Percentiles rank a stretch among this genome's conserved stretches.
Conservation (phyloP, 2,329 filamentous ascomycete species). For the Microascus cirrosus region DNA sequence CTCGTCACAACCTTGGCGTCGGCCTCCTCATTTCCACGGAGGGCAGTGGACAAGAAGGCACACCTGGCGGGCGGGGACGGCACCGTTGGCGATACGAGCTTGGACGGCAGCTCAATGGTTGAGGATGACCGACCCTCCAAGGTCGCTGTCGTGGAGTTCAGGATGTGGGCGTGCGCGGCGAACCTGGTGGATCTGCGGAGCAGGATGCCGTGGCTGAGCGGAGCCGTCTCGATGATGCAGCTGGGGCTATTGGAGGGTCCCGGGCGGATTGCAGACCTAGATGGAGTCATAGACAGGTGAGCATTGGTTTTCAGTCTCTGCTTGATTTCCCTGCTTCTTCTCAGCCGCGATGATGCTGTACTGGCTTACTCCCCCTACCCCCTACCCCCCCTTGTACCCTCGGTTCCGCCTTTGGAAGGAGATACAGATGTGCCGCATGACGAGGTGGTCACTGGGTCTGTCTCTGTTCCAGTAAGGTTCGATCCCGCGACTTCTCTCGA, state of each 20-base stretch:
- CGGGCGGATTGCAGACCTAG: conserved; percentile 60
- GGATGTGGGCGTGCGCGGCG: conserved; percentile 62
- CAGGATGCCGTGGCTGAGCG: conserved; percentile 87
- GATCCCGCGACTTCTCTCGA: conserved; percentile 8
- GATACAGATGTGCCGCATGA: conserved; percentile 25
- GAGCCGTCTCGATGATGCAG: conserved; percentile 64
- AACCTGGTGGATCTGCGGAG: conserved; percentile 61
- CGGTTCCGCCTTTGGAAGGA: neutral
- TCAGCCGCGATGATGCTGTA: neutral
- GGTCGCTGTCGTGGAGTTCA: conserved; percentile 65
- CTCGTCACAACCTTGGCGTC: conserved; percentile 52
- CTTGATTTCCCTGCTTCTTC: neutral
- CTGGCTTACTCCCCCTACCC: neutral
- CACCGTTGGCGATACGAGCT: conserved; percentile 4
- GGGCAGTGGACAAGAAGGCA: conserved; percentile 27
- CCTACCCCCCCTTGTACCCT: conserved; percentile 5
- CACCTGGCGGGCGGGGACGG: conserved; percentile 3
- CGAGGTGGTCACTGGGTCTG: conserved; percentile 32
- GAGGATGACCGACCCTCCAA: conserved; percentile 19
- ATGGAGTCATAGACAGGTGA: conserved; percentile 86
- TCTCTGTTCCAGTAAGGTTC: conserved; percentile 22
- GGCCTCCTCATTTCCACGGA: conserved; percentile 47
- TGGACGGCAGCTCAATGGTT: neutral
- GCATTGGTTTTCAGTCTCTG: conserved; percentile 18
- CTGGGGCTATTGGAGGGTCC: conserved; percentile 63